phyloP scores from a whole-genome alignment of 805 yeast species.

The Candida silvicultrix region DNA sequence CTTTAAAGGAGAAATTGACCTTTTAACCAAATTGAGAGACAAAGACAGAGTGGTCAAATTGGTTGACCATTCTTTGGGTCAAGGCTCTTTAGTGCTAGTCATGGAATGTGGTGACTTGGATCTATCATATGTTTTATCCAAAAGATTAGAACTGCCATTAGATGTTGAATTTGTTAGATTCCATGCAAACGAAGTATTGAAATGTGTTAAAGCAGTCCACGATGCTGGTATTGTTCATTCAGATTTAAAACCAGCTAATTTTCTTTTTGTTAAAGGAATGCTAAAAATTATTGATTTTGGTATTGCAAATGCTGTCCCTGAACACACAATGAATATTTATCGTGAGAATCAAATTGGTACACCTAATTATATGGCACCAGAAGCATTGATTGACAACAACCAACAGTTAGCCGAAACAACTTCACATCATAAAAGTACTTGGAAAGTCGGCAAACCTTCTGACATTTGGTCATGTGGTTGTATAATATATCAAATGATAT shows the following conservation, averaged over 20 bases:
- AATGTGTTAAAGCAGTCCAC: slow-evolving; percentile 87
- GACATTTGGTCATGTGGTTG: slow-evolving; percentile 99
- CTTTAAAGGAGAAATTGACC: slow-evolving; percentile 85
- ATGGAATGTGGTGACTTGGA: slow-evolving; percentile 97
- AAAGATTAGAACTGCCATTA: slow-evolving; percentile 41
- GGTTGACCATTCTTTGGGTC: slow-evolving; percentile 64
- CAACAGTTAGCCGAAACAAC: slow-evolving; percentile 10
- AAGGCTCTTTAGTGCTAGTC: slow-evolving; percentile 59
- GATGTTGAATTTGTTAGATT: slow-evolving; percentile 75
- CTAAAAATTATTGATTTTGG: slow-evolving; percentile 94
- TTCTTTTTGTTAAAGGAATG: slow-evolving; percentile 74
- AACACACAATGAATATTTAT: slow-evolving; percentile 83
- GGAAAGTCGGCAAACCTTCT: slow-evolving; percentile 90
- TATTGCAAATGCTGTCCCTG: slow-evolving; percentile 89
- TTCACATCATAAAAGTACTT: slow-evolving; percentile 25
- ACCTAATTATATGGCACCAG: slow-evolving; percentile 98
- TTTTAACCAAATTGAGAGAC: slow-evolving; percentile 51
- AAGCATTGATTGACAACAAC: slow-evolving; percentile 67
- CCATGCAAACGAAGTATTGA: slow-evolving; percentile 70
- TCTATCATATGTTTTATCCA: slow-evolving; percentile 70
- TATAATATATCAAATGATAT: slow-evolving; percentile 90
- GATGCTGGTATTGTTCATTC: slow-evolving; percentile 79
- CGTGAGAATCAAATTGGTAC: slow-evolving; percentile 92
- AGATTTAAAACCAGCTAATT: slow-evolving; percentile 68
- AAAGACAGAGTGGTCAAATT: slow-evolving; percentile 73